Evolutionary conservation across 164 flowering plant genomes (phyloP).

Genomic region (Taxillus chinensis): DNA sequence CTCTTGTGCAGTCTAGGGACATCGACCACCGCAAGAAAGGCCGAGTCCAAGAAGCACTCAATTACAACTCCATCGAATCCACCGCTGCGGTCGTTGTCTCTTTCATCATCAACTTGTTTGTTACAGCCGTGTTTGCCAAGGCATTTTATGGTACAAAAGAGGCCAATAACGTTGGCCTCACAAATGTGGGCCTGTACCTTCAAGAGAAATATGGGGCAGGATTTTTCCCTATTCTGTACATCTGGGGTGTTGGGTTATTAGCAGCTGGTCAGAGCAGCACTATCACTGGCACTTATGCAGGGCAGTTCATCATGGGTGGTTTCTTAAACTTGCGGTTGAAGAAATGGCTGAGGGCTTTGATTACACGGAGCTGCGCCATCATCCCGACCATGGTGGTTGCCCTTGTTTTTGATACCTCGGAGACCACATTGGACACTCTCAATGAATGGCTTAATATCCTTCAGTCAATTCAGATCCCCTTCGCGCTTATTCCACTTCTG

Average conservation of each 20-base stretch:
- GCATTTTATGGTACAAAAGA: conserved; percentile 44
- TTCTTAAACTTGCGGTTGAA: conserved; percentile 46
- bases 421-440: conserved; percentile 37
- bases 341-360: conserved; percentile 61
- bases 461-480: conserved; percentile 68
- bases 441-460: conserved; percentile 71
- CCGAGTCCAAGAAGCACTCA: conserved; percentile 57
- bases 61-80: conserved; percentile 62
- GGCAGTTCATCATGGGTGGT: conserved; percentile 76
- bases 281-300: conserved; percentile 68
- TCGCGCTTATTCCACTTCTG: conserved; percentile 67
- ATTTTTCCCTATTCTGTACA: conserved; percentile 45
- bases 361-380: conserved; percentile 61
- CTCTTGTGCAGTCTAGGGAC: conserved; percentile 62
- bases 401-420: conserved; percentile 45
- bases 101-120: conserved; percentile 54
- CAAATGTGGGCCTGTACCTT: conserved; percentile 58
- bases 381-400: conserved; percentile 62
- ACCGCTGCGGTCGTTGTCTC: conserved; percentile 42
- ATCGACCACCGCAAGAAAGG: conserved; percentile 38
- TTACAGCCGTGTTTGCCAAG: conserved; percentile 61
- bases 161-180: conserved; percentile 47
- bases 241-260: conserved; percentile 63
- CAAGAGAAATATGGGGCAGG: conserved; percentile 69
- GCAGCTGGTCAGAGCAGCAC: conserved; percentile 83